Conservation (phyloP, 306 rosid species). For the Malus sieversii region DNA sequence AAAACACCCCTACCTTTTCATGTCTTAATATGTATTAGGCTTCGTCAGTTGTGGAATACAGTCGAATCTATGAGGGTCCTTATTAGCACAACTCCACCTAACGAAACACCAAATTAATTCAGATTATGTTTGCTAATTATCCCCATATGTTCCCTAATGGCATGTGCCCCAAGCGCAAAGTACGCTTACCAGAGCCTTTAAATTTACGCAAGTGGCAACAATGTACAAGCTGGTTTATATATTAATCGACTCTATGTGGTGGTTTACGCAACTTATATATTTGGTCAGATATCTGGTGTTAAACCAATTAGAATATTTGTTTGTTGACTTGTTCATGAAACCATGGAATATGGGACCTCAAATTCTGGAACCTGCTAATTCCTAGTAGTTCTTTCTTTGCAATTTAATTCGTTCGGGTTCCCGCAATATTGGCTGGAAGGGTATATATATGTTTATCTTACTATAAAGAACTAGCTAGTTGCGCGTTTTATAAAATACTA, state of each 20-base stretch:
- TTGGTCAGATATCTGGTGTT: slow-evolving; percentile 14
- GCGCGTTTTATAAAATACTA: too few relatives aligned
- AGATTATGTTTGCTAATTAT: slow-evolving; percentile 10
- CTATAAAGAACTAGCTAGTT: too few relatives aligned
- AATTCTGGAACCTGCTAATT: slow-evolving; percentile 7
- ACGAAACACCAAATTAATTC: slow-evolving; percentile 22
- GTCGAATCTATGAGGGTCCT: slow-evolving; percentile 6
- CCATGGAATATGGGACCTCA: background rate
- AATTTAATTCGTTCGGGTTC: background rate
- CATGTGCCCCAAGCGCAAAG: slow-evolving; percentile 69
- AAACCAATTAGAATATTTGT: background rate
- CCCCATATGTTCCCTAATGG: background rate
- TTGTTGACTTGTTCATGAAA: slow-evolving; percentile 13
- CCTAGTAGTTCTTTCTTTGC: background rate
- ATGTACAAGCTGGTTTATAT: slow-evolving; percentile 22
- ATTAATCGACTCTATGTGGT: slow-evolving; percentile 9
- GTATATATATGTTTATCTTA: background rate
- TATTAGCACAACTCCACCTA: slow-evolving; percentile 29
- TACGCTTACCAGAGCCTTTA: slow-evolving; percentile 35
- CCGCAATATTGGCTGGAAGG: background rate
- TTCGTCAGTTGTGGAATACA: slow-evolving; percentile 14
- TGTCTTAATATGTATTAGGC: slow-evolving; percentile 12
- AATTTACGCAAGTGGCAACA: slow-evolving; percentile 29
- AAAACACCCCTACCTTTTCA: slow-evolving; percentile 2
- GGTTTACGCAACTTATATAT: slow-evolving; percentile 8